Base-by-base conservation (phyloP, 176 grass and related monocot species). In the Otatea glauca region DNA sequence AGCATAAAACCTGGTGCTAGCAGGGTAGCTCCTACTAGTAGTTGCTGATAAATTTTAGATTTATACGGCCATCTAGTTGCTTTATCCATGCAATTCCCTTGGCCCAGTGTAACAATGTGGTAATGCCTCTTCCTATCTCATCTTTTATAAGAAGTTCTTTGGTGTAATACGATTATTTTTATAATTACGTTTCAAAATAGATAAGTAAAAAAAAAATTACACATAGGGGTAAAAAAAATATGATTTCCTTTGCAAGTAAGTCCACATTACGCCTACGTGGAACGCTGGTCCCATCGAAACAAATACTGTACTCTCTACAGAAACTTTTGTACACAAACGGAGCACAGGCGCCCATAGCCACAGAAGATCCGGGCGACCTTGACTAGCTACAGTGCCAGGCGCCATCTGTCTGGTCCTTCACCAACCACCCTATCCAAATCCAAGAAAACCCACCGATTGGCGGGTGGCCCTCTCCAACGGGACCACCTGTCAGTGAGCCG, bases 341-440 rank as follows among this genome's bases (percentile, higher is more conserved):
- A 23, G 18, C 18, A 41, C 16, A 14, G 5, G n/a, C n/a, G n/a
- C 0, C 38, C 0, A 17, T 0, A 0, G 23, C 53, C 88, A 42
- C 72, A 89, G 24, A 86, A 81, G 55, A 89, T 86, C 88, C 44
- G 4, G 6, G 20, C 9, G 4, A 11, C 88, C 70, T 89, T 89
- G 88, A 86, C 88, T 77, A 71, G 20, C 9, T 5, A 82, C 83
- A 86, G 83, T 86, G 9, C 7, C 24, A 12, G 35, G 42, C 27
- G 29, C 68, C 72, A 48, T 29, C 7, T 42, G 41, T 17, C 56
- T 14, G 45, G 68, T 73, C 44, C 13, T 37, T 65, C 42, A 58
- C 67, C 65, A 78, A 78, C 80, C 20, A n/a, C 42, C 43, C 51
- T 35, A 18, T 71, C 27, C 27, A 37, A 62, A 20, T 1, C 41